A percentile compares a stretch with the other conserved stretches of the same genome.
phyloP scores from a whole-genome alignment of 129 eudicot species.

The Flaveria brownii region DNA sequence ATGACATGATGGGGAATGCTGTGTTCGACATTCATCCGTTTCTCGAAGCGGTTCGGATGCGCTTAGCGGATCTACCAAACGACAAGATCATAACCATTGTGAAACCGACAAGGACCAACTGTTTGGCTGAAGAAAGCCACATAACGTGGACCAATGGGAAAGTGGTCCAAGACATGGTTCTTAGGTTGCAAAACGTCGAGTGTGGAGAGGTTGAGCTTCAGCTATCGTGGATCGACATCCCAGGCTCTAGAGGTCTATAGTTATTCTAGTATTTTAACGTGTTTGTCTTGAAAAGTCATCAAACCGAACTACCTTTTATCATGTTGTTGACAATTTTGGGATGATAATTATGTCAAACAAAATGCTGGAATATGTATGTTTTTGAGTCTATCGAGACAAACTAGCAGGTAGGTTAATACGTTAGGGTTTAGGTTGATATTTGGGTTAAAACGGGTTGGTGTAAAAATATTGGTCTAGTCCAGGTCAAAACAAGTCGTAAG shows the following conservation, averaged over 20 bases:
- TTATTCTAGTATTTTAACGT: neutral
- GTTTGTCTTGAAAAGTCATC: conserved; percentile 9
- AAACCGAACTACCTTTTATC: neutral
- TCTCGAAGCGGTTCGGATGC: conserved; percentile 49
- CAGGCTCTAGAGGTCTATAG: conserved; percentile 42
- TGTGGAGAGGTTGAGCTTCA: conserved; percentile 57
- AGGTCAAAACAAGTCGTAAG: too few species aligned
- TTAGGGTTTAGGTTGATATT: too few species aligned
- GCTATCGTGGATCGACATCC: conserved; percentile 62
- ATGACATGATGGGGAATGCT: conserved; percentile 71
- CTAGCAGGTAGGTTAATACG: too few species aligned
- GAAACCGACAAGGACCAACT: conserved; percentile 53
- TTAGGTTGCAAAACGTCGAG: conserved; percentile 54
- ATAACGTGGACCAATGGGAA: conserved; percentile 47
- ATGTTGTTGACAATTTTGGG: neutral
- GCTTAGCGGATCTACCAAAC: conserved; percentile 32
- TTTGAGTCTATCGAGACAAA: neutral
- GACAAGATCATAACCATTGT: conserved; percentile 46
- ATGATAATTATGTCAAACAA: neutral
- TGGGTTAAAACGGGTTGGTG: too few species aligned
- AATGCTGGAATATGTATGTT: neutral
- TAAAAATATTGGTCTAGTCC: too few species aligned
- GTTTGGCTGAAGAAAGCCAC: conserved; percentile 62
- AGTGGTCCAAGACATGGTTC: conserved; percentile 55
- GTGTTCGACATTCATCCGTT: conserved; percentile 51